phyloP scores from a whole-genome alignment of 2,329 filamentous ascomycete species.

The Cadophora malorum region DNA sequence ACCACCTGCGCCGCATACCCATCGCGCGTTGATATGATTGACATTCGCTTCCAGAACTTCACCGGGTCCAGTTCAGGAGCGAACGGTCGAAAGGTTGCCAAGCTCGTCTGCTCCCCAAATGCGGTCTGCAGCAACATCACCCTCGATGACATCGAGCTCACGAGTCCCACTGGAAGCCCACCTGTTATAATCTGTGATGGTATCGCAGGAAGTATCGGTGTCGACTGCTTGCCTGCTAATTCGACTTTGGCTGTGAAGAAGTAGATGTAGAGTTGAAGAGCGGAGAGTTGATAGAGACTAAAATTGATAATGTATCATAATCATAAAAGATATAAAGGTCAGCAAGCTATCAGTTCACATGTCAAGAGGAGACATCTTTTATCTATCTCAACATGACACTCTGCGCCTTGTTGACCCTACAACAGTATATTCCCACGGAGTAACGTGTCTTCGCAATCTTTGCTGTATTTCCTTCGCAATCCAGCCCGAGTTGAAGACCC shows the following conservation, averaged over 20 bases:
- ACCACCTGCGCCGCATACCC: constrained; percentile 60
- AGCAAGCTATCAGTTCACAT: neutral
- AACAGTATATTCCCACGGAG: too few species aligned
- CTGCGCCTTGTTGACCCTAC: too few species aligned
- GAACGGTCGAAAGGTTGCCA: constrained; percentile 59
- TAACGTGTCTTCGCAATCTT: too few species aligned
- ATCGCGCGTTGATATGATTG: constrained; percentile 62
- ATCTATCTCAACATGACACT: too few species aligned
- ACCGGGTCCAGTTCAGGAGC: constrained; percentile 62
- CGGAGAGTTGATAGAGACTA: neutral
- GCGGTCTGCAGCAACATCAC: constrained; percentile 63
- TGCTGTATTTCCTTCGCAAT: too few species aligned
- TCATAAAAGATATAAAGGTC: neutral
- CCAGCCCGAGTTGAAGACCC: too few species aligned
- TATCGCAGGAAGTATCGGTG: constrained; percentile 40
- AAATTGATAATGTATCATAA: constrained; percentile 3
- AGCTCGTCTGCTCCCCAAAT: constrained; percentile 61
- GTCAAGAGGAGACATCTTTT: too few species aligned
- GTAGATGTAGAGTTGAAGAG: neutral
- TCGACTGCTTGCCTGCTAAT: constrained; percentile 27
- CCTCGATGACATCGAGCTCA: constrained; percentile 61
- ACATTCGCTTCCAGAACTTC: constrained; percentile 65
- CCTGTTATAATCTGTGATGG: constrained; percentile 59
- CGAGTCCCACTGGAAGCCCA: constrained; percentile 53
- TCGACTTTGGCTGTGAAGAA: constrained; percentile 17